Evolutionary conservation across 208 protist species (phyloP).

Genomic region (Porcisia deanei): DNA sequence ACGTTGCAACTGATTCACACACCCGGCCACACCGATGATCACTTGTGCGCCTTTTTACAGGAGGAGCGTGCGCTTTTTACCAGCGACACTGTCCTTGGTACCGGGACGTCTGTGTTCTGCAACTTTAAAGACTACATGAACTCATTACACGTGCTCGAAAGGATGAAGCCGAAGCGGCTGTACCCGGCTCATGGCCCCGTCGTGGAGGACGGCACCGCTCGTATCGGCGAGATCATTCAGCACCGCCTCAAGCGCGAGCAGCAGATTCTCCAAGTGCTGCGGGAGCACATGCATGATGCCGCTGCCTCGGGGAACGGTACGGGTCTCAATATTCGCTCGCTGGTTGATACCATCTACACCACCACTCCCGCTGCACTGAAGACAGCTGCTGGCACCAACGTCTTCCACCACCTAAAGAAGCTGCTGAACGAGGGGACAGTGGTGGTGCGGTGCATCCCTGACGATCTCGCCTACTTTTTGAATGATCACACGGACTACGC

Average conservation of each 20-base stretch:
- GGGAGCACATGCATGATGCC: constrained; percentile 4
- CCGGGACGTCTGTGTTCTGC: constrained; percentile 63
- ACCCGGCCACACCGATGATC: constrained; percentile 75
- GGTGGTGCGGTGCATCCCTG: constrained; percentile 28
- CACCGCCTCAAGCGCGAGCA: constrained; percentile 54
- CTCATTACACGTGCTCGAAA: constrained; percentile 36
- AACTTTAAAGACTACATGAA: constrained; percentile 68
- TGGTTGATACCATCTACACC: constrained; percentile 57
- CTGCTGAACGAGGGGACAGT: constrained; percentile 43
- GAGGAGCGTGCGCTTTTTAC: constrained; percentile 67
- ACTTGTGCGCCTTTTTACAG: constrained; percentile 51
- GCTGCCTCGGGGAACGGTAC: neutral
- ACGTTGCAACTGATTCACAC: constrained; percentile 49
- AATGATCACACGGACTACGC: constrained; percentile 51
- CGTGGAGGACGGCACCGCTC: constrained; percentile 38
- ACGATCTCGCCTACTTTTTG: constrained; percentile 23
- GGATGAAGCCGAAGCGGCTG: constrained; percentile 28
- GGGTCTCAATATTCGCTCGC: constrained; percentile 30
- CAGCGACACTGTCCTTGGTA: constrained; percentile 62
- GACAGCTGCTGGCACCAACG: constrained; percentile 53
- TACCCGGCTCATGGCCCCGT: constrained; percentile 72
- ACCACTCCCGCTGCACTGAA: constrained; percentile 39
- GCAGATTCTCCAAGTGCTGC: constrained; percentile 54
- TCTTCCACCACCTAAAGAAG: constrained; percentile 70
- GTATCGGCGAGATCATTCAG: constrained; percentile 57